Evolutionary conservation across 176 grass and related monocot genomes (phyloP).

Genomic region (Eremochloa ophiuroides): DNA sequence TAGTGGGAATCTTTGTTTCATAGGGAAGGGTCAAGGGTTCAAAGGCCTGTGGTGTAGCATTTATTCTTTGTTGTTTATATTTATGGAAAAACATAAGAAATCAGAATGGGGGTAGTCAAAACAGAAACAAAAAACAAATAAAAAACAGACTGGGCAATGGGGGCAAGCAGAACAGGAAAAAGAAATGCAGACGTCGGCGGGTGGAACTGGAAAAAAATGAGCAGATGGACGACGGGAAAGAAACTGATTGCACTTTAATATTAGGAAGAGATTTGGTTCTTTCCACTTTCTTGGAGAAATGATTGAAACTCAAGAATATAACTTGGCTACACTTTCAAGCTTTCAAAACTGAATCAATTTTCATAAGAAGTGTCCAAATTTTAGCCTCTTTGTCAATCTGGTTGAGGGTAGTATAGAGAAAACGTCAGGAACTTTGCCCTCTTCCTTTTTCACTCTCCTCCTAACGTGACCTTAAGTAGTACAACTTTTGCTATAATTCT

Average conservation of each 20-base stretch:
- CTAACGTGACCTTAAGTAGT: background rate
- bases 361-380: background rate
- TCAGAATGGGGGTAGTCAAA: background rate
- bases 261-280: background rate
- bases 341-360: background rate
- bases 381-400: background rate
- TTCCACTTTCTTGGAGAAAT: background rate
- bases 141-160: background rate
- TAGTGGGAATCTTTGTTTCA: background rate
- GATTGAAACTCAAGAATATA: background rate
- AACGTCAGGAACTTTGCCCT: background rate
- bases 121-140: background rate
- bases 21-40: background rate
- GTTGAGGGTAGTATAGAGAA: background rate
- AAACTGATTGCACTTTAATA: background rate
- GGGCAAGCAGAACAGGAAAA: background rate
- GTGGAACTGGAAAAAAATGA: background rate
- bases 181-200: background rate
- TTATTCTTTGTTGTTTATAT: background rate
- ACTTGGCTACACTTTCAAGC: background rate
- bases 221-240: background rate
- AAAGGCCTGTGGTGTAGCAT: background rate
- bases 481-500: background rate
- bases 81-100: background rate
- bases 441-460: background rate